Conservation (phyloP, 192 early-diverging fungal genomes). For the Powellomyces hirtus region DNA sequence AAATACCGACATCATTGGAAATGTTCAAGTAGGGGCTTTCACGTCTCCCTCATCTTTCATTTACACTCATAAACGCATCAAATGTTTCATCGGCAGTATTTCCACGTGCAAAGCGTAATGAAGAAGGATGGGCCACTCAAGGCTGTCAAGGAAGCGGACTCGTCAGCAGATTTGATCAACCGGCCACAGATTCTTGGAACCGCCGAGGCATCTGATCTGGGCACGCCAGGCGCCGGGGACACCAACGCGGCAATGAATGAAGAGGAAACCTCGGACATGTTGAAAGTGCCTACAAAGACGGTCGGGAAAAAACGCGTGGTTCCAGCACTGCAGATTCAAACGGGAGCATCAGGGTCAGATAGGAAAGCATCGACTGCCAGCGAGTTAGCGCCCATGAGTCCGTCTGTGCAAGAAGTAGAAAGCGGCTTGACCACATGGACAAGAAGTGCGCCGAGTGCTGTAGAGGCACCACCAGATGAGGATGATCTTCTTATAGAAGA, state of each 20-base stretch:
- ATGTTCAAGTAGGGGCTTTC: slow-evolving; percentile 51
- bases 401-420: slow-evolving; percentile 41
- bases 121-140: neutral
- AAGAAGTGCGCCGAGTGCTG: slow-evolving; percentile 32
- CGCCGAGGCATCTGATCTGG: slow-evolving; percentile 3
- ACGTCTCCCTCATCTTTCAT: no score
- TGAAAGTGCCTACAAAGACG: neutral
- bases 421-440: slow-evolving; percentile 40
- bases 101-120: neutral
- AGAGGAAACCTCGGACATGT: neutral
- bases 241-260: neutral
- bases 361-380: no score
- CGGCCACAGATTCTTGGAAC: neutral
- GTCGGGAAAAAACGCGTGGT: neutral
- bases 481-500: neutral
- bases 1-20: slow-evolving; percentile 65
- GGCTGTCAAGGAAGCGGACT: neutral
- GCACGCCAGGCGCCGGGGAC: neutral
- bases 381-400: slow-evolving; percentile 25
- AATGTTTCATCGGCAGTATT: neutral
- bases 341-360: no score
- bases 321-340: neutral
- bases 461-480: slow-evolving; percentile 27
- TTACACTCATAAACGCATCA: no score
- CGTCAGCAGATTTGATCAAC: neutral